Evolutionary conservation across 805 yeast genomes (phyloP).

Genomic region (Blastobotrys americana): DNA sequence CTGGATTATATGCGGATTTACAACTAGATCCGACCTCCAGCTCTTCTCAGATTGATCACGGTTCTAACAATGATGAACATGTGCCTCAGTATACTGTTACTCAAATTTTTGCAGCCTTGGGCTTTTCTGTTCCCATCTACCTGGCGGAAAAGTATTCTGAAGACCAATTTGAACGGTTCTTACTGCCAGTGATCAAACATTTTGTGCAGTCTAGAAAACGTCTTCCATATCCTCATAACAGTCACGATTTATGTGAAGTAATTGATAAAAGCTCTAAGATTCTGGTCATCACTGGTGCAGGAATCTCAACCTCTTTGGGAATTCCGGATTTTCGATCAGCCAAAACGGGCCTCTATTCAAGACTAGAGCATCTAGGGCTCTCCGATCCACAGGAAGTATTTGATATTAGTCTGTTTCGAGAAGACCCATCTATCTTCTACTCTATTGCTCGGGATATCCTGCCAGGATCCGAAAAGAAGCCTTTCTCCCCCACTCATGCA

Average conservation of each 20-base stretch:
- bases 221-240: conserved; percentile 31
- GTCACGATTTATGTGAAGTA: conserved; percentile 51
- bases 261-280: conserved; percentile 52
- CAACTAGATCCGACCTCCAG: neutral
- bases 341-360: conserved; percentile 74
- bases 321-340: conserved; percentile 84
- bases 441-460: conserved; percentile 79
- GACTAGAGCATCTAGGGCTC: conserved; percentile 58
- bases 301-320: conserved; percentile 82
- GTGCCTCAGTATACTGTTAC: neutral
- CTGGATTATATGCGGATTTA: neutral
- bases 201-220: conserved; percentile 25
- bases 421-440: conserved; percentile 74
- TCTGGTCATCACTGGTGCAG: conserved; percentile 84
- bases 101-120: conserved; percentile 39
- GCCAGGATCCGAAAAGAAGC: conserved; percentile 47
- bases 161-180: conserved; percentile 5
- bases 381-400: conserved; percentile 90
- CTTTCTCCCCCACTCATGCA: conserved; percentile 69
- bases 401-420: conserved; percentile 59
- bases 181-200: conserved; percentile 16
- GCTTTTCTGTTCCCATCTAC: conserved; percentile 41
- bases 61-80: neutral
- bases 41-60: too few relatives aligned
- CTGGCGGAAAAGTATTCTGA: conserved; percentile 23